A percentile compares a stretch with the other conserved stretches of the same genome.
These are phyloP conservation scores for Copromyces sp. DNA, from an alignment of 495 filamentous ascomycete genomes.

Conservation along the genomic window DNA sequence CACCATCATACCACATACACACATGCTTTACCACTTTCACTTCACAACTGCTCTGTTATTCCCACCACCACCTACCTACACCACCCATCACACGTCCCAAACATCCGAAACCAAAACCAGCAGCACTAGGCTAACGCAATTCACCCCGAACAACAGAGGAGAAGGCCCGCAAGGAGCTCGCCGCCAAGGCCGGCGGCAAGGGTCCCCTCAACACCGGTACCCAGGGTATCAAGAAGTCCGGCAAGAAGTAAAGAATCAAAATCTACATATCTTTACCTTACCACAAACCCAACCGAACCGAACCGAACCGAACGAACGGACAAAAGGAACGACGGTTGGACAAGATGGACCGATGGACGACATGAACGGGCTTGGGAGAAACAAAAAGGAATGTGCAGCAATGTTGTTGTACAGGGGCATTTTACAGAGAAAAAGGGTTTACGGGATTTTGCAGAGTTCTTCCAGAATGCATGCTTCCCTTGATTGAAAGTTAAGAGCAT, in stretches of 20 bases:
- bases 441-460: not conserved
- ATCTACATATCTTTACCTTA: not conserved
- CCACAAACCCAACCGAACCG: not conserved
- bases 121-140: conserved; percentile 4
- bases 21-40: too few relatives aligned
- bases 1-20: too few relatives aligned
- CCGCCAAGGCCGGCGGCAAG: conserved; percentile 51
- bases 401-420: not conserved
- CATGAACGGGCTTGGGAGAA: not conserved
- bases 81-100: not conserved
- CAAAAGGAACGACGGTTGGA: not conserved
- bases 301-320: not conserved
- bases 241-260: conserved; percentile 57
- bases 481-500: not conserved
- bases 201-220: conserved; percentile 56
- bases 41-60: not conserved
- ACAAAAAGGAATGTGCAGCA: not conserved
- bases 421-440: not conserved
- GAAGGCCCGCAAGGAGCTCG: conserved; percentile 67
- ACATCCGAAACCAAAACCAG: not conserved
- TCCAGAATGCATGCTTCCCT: not conserved
- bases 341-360: not conserved
- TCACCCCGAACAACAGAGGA: conserved; percentile 42
- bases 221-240: conserved; percentile 85
- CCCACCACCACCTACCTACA: not conserved